Evolutionary conservation across 768 basidiomycete species (phyloP), one percentile per base, ranked within the genome.

Genomic region (Collybiopsis luxurians): DNA sequence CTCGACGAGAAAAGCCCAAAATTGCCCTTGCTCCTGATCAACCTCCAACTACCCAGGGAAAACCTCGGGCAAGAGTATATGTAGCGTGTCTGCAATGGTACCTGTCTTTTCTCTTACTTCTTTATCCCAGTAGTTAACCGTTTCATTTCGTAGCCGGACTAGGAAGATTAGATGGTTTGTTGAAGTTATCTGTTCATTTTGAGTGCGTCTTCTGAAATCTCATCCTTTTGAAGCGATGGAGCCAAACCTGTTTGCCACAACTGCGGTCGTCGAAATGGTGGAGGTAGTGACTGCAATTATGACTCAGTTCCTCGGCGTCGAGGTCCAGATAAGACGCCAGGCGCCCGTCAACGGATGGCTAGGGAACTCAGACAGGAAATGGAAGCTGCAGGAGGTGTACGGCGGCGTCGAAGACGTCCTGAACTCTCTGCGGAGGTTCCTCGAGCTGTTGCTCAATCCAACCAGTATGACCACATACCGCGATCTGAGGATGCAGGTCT

Each of bases 71-170:
- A 19, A 79, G 90, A 31, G 90, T 91, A 23, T 92, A 83, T 60
- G 86, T 91, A 38, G 90, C 90, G 23, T 92, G 90, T 67, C 26
- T 86, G 17, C 89, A 90, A 69, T 91, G 90, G 90, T 89, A 60
- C 28, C 78, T 68, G 36, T 26, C 12, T 36, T 47, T 26, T 30
- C 21, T 23, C 39, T 58, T 53, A 31, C 23, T 38, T 30, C 38
- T 26, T 57, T 12, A 10, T 11, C 42, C 4, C 34, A 27, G 23
- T 12, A 15, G 19, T 13, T 44, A 17, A 43, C 26, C 4, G n/a
- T n/a, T 19, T 19, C 34, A 57, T 45, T 66, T 51, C 51, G 17
- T 61, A 92, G 90, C 65, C 89, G 90, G 24, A 80, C 77, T 15
- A 81, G 89, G 24, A 92, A 92, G 65, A 90, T 89, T 60, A 84